Base-by-base conservation (phyloP, 2,329 filamentous ascomycete genomes). In the Paraconiothyrium brasiliense region DNA sequence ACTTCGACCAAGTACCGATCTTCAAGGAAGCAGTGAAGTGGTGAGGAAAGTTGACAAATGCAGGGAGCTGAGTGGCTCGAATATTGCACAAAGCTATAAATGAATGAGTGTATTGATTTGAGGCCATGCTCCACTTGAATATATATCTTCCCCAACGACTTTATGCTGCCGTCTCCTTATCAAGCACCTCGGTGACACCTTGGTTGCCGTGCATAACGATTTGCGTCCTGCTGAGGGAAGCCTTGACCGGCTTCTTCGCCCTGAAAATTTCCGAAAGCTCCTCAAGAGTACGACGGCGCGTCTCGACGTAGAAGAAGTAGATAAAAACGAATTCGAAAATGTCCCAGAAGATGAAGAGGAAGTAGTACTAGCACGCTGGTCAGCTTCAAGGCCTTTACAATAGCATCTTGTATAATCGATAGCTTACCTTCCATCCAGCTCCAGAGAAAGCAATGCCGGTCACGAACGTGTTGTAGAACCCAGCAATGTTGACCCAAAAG, bases 401-500 rank as follows among this genome's bases (percentile, higher is more conserved):
- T 11, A 32, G 39, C 61, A 14, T 27, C 37, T 34, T 27, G 47
- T 35, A 50, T 16, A 30, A 22, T 10, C 73, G 24, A 27, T 7
- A 13, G 61, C 67, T 32, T 71, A 74, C 68, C 67, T 78, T 79
- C 78, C 78, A 80, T 1, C 76, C 75, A 3, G 75, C 76, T 3
- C 70, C 67, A 2, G 73, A 66, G 63, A 79, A 78, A 3, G 77
- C 78, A 59, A 80, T 79, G 4, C 79, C 80, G 62, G 70, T 81
- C 0, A 81, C 81, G 63, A 82, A 83, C 0, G 80, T 82, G 60
- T 83, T 83, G 64, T 81, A 81, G 59, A 83, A 81, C 22, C 74
- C 72, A 5, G 80, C 80, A 57, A 82, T 71, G 55, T 83, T 83
- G 56, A 81, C 80, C 68, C 78, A 79, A 59, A 83, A 77, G 50